Conservation (phyloP, 345 rosid species). For the Alliaria petiolata region DNA sequence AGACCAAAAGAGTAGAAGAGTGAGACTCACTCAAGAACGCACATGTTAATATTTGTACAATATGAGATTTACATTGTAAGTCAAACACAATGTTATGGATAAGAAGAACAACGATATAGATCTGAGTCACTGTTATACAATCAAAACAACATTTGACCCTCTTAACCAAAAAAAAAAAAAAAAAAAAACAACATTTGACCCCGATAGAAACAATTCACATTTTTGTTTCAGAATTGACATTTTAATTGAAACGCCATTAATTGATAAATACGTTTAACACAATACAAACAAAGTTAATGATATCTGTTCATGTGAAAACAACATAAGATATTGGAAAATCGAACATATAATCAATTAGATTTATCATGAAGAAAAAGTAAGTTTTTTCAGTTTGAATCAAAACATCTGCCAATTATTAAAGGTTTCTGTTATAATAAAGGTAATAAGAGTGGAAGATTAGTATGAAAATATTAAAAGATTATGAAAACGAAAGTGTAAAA, state of each 20-base stretch:
- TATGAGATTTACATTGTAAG: neutral
- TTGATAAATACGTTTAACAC: neutral
- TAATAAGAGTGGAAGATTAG: too few relatives aligned
- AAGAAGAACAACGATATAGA: constrained; percentile 8
- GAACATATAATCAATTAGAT: neutral
- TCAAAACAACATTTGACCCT: neutral
- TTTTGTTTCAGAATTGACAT: neutral
- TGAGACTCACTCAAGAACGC: constrained; percentile 21
- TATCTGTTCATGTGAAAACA: neutral
- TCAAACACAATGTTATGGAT: constrained; percentile 7
- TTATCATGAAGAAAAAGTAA: too few relatives aligned
- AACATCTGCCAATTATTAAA: too few relatives aligned
- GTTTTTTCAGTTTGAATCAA: too few relatives aligned
- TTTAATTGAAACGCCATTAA: neutral
- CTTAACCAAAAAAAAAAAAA: too few relatives aligned
- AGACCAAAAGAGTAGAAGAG: constrained; percentile 11
- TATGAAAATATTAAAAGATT: too few relatives aligned
- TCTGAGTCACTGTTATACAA: constrained; percentile 8
- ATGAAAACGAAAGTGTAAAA: too few relatives aligned
- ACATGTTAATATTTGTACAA: constrained; percentile 1
- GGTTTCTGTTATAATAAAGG: too few relatives aligned
- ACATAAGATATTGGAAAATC: neutral
- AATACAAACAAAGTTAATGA: neutral
- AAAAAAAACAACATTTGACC: neutral
- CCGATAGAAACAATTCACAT: neutral